These are phyloP conservation scores for Xylaria sp. DNA, from an alignment of 2,329 filamentous ascomycete genomes.

Conservation along the genomic window DNA sequence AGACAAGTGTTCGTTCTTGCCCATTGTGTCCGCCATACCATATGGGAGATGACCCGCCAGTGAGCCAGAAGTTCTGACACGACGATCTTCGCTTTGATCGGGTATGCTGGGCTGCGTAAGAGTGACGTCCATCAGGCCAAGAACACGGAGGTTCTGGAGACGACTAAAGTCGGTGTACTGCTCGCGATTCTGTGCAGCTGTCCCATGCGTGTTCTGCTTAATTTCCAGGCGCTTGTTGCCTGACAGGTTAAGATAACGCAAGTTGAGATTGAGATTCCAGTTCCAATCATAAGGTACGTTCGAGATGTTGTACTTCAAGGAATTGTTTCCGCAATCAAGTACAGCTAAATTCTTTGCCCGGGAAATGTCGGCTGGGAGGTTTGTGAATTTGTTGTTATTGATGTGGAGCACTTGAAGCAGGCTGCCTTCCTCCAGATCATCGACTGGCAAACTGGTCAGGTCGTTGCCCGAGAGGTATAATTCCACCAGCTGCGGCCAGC, in stretches of 20 bases:
- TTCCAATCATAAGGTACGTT: slow-evolving; percentile 99
- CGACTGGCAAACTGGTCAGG: slow-evolving; percentile 81
- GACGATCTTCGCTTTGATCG: slow-evolving; percentile 89
- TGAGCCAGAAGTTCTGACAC: slow-evolving; percentile 95
- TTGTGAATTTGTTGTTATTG: slow-evolving; percentile 97
- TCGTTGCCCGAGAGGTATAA: slow-evolving; percentile 95
- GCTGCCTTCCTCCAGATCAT: slow-evolving; percentile 87
- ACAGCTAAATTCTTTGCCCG: slow-evolving; percentile 89
- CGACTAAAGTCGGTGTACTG: slow-evolving; percentile 86
- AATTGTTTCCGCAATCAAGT: slow-evolving; percentile 91
- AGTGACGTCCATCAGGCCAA: slow-evolving; percentile 97
- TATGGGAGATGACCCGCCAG: slow-evolving; percentile 86
- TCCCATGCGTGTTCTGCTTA: slow-evolving; percentile 56
- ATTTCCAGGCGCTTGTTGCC: slow-evolving; percentile 97
- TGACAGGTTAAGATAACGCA: slow-evolving; percentile 92
- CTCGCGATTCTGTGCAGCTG: slow-evolving; percentile 53
- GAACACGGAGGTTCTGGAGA: slow-evolving; percentile 73
- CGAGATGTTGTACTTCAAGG: slow-evolving; percentile 95
- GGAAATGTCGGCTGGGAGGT: slow-evolving; percentile 88
- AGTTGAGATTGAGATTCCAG: slow-evolving; percentile 95
- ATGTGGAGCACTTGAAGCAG: slow-evolving; percentile 86
- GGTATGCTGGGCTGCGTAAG: slow-evolving; percentile 89
- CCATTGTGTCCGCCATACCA: slow-evolving; percentile 94
- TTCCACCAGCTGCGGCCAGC: slow-evolving; percentile 85
- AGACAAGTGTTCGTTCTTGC: slow-evolving; percentile 88